Evolutionary conservation across 768 basidiomycete species (phyloP), one percentile per base, ranked within the genome.

Genomic region (Tulasnella sp.): DNA sequence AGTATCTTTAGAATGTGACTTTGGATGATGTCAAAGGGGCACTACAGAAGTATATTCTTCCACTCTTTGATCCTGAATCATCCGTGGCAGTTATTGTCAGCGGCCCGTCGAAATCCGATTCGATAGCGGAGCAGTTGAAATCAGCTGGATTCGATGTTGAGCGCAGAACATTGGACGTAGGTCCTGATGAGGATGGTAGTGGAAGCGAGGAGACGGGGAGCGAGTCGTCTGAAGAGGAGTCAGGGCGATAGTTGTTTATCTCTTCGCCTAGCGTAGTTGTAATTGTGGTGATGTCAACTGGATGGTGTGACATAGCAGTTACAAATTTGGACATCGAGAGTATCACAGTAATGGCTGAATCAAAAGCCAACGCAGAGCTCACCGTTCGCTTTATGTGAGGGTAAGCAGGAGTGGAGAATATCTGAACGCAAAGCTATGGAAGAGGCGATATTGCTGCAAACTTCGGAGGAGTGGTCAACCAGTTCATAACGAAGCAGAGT

Each of bases 31-130:
- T 96, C 45, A 62, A 90, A 13, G 66, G 63, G 5, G 74, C 75
- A 4, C 71, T 98, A 53, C 65, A 72, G 57, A 80, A 72, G 53
- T 79, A 90, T 65, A 78, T 95, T 67, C 63, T 91, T 27, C 88
- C 92, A 0, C 67, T 98, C 41, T 98, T 99, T 66, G 72, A 80
- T 56, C 64, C 90, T 0, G 69, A 73, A 3, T 74, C 79, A 0
- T 89, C 88, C 8, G 73, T 87, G 27, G 84, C 80, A 0, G 79
- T 87, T 12, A 79, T 87, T 15, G 83, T 90, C 20, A 86, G 86
- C 16, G 78, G 88, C 5, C 83, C 89, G 19, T 76, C 79, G 7
- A 91, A 92, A 62, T 73, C 76, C 0, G 78, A 80, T 19, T 75
- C 81, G 55, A 79, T 92, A 47, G 72, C 71, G 20, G 69, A 76